Evolutionary conservation across 139 green algal species (phyloP).

Genomic region (Chlorella sp.): DNA sequence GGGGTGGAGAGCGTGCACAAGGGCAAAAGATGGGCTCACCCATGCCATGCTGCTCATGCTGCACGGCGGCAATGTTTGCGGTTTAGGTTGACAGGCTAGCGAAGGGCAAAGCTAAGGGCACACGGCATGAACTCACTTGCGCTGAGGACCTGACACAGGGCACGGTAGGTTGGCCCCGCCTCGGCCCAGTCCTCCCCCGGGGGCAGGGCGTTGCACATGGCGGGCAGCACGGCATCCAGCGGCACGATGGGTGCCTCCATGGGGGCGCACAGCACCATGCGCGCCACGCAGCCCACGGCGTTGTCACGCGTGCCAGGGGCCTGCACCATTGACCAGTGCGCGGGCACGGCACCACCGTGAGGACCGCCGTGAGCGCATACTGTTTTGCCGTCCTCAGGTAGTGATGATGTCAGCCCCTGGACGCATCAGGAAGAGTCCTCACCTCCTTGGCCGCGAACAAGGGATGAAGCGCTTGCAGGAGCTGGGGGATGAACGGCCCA

Average conservation of each 20-base stretch:
- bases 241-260: not conserved
- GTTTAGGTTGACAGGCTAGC: not conserved
- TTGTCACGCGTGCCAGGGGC: conserved; percentile 60
- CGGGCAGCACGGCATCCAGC: conserved; percentile 5
- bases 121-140: conserved; percentile 1
- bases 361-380: no score
- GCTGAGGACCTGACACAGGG: conserved; percentile 1
- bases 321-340: no score
- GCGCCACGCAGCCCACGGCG: conserved; percentile 53
- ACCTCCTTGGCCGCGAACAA: conserved; percentile 46
- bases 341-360: no score
- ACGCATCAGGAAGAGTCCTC: no score
- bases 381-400: no score
- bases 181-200: conserved; percentile 10
- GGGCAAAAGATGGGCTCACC: not conserved
- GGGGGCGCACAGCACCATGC: conserved; percentile 36
- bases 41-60: not conserved
- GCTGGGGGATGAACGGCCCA: conserved; percentile 12
- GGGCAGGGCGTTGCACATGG: not conserved
- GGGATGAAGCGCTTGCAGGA: conserved; percentile 58
- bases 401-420: no score
- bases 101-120: not conserved
- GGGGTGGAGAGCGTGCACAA: not conserved
- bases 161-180: not conserved
- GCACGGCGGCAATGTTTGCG: not conserved